Evolutionary conservation across 164 flowering plant species (phyloP).

Genomic region (Kingdonia uniflora): DNA sequence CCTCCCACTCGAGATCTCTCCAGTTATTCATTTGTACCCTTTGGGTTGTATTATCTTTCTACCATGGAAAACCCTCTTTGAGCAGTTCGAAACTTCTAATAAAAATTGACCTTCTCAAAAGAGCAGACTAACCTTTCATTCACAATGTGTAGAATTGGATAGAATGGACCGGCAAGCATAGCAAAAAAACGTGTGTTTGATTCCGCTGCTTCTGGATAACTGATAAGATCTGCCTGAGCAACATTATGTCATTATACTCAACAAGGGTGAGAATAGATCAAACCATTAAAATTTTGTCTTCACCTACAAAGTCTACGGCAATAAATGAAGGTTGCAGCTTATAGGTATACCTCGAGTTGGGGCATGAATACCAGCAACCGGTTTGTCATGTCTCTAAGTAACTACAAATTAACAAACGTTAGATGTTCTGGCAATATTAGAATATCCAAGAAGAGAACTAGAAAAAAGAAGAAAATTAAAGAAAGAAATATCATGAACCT

Average conservation of each 20-base stretch:
- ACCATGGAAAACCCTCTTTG: too few relatives aligned
- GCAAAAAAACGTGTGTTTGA: conserved; percentile 63
- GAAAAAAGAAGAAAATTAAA: conserved; percentile 6
- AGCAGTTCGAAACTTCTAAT: too few relatives aligned
- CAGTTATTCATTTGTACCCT: too few relatives aligned
- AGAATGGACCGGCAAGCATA: conserved; percentile 88
- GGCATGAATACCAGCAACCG: conserved; percentile 70
- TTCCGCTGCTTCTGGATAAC: conserved; percentile 58
- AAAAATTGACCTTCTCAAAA: too few relatives aligned
- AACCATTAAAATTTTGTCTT: background rate
- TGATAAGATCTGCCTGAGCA: conserved; percentile 59
- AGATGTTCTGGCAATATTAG: conserved; percentile 20
- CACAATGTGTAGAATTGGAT: conserved; percentile 68
- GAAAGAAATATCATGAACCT: too few relatives aligned
- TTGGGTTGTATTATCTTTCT: too few relatives aligned
- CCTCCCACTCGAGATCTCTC: too few relatives aligned
- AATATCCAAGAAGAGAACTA: conserved; percentile 2
- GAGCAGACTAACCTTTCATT: conserved; percentile 53
- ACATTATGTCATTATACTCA: conserved; percentile 6
- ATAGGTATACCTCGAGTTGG: conserved; percentile 70
- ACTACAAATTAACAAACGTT: conserved; percentile 40
- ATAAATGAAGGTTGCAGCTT: too few relatives aligned
- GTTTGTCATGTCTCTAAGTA: conserved; percentile 81
- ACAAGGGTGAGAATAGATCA: background rate
- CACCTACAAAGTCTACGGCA: background rate